phyloP scores from a whole-genome alignment of 352 stramenopile species.

The Pythium brachiatum region DNA sequence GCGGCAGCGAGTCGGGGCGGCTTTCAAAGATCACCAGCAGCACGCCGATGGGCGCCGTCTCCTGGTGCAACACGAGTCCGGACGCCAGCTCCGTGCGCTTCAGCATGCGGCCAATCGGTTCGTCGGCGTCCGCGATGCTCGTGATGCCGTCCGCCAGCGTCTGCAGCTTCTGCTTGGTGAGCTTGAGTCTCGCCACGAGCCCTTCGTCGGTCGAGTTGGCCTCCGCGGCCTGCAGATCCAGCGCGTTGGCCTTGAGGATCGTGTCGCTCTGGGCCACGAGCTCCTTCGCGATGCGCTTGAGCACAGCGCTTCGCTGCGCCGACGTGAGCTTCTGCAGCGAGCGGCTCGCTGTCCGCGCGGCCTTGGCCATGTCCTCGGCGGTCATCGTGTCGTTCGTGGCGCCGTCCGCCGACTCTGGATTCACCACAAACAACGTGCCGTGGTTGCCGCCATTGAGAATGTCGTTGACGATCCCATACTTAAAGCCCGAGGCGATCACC shows the following conservation, averaged over 20 bases:
- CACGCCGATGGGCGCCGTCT: slow-evolving; percentile 96
- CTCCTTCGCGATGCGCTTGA: slow-evolving; percentile 86
- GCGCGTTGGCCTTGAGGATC: slow-evolving; percentile 91
- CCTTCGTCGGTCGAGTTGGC: slow-evolving; percentile 59
- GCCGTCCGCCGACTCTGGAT: slow-evolving; percentile 42
- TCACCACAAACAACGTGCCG: slow-evolving; percentile 83
- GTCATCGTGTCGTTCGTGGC: slow-evolving; percentile 33
- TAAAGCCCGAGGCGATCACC: slow-evolving; percentile 92
- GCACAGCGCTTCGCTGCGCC: slow-evolving; percentile 81
- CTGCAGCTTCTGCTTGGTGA: slow-evolving; percentile 93
- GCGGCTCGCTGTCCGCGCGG: slow-evolving; percentile 78
- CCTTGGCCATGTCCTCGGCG: slow-evolving; percentile 78
- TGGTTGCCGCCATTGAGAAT: slow-evolving; percentile 83
- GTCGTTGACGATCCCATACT: slow-evolving; percentile 90
- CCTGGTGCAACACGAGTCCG: slow-evolving; percentile 91
- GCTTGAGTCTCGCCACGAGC: slow-evolving; percentile 67
- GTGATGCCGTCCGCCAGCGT: slow-evolving; percentile 94
- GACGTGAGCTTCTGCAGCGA: slow-evolving; percentile 89
- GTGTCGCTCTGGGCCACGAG: slow-evolving; percentile 78
- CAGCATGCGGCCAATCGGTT: slow-evolving; percentile 71
- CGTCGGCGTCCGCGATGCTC: slow-evolving; percentile 86
- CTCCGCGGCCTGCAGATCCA: slow-evolving; percentile 89
- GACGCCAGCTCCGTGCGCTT: slow-evolving; percentile 88
- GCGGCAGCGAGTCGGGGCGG: slow-evolving; percentile 93
- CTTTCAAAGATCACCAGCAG: slow-evolving; percentile 99